Percentiles rank a stretch among this genome's conserved stretches.
phyloP scores from a whole-genome alignment of 2,329 filamentous ascomycete species.

The Neonectria ditissima region DNA sequence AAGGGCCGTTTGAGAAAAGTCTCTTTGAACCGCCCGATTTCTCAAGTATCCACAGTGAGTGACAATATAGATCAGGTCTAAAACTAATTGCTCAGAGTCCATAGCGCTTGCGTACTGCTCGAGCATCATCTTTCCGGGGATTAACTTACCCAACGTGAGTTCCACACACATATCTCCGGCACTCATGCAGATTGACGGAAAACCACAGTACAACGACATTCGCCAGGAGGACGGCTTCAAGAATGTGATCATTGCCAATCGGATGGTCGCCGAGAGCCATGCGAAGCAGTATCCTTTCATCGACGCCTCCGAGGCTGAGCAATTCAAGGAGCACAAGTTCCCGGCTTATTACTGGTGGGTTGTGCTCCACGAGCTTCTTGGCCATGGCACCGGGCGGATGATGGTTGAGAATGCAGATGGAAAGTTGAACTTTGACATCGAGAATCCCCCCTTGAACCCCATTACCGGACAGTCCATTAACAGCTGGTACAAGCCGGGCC shows the following conservation, averaged over 20 bases:
- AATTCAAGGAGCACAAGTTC: slow-evolving; percentile 73
- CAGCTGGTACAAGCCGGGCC: slow-evolving; percentile 70
- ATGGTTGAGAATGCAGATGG: slow-evolving; percentile 65
- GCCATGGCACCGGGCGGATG: slow-evolving; percentile 73
- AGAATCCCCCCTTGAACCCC: slow-evolving; percentile 67
- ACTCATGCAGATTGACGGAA: slow-evolving; percentile 2
- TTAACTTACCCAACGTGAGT: slow-evolving; percentile 59
- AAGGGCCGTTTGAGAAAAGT: slow-evolving; percentile 76
- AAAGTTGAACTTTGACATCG: slow-evolving; percentile 71
- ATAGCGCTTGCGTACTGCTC: slow-evolving; percentile 58
- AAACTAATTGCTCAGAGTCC: slow-evolving; percentile 5
- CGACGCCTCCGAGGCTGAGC: slow-evolving; percentile 67
- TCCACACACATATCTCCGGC: too few relatives aligned
- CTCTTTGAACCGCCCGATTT: slow-evolving; percentile 80
- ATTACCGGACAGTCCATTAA: slow-evolving; percentile 64
- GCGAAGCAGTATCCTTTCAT: slow-evolving; percentile 65
- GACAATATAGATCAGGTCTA: background rate
- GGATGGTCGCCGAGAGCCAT: slow-evolving; percentile 65
- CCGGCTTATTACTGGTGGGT: slow-evolving; percentile 78
- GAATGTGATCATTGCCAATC: slow-evolving; percentile 71
- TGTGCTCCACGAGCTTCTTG: slow-evolving; percentile 75
- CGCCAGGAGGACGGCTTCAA: slow-evolving; percentile 72
- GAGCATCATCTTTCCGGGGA: slow-evolving; percentile 57
- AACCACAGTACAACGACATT: slow-evolving; percentile 63
- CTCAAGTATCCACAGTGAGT: slow-evolving; percentile 75